Conservation (phyloP, 2,329 filamentous ascomycete genomes). For the Aspergillus pseudoterreus region DNA sequence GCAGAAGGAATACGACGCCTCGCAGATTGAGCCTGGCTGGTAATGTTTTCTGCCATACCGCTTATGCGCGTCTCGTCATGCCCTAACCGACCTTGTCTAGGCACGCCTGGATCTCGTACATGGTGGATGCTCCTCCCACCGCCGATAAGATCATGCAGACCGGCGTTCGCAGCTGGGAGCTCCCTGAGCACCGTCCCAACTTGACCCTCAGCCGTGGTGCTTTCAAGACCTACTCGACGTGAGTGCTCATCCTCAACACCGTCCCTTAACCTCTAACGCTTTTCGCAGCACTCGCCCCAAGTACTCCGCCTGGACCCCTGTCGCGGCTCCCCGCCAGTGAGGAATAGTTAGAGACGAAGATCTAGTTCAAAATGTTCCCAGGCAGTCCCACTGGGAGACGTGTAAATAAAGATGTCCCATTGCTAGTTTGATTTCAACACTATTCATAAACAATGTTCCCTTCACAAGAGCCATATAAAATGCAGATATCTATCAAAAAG, state of each 20-base stretch:
- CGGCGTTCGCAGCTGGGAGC: conserved; percentile 71
- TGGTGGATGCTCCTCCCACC: conserved; percentile 79
- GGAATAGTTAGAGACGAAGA: conserved; percentile 1
- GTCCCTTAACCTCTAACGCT: conserved; percentile 5
- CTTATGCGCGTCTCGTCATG: background rate
- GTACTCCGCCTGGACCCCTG: conserved; percentile 32
- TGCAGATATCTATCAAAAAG: conserved; percentile 11
- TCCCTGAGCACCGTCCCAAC: conserved; percentile 68
- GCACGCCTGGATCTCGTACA: conserved; percentile 97
- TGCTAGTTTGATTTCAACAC: conserved; percentile 20
- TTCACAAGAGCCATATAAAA: background rate
- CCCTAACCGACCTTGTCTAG: conserved; percentile 29
- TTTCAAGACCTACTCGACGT: conserved; percentile 96
- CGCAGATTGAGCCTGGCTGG: conserved; percentile 89
- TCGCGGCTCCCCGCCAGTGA: conserved; percentile 28
- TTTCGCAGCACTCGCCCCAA: conserved; percentile 29
- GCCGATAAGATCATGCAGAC: conserved; percentile 69
- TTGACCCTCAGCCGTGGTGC: conserved; percentile 72
- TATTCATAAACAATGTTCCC: conserved; percentile 8
- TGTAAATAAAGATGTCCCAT: conserved; percentile 37
- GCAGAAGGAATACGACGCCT: conserved; percentile 56
- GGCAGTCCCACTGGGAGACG: conserved; percentile 13
- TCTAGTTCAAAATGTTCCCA: background rate
- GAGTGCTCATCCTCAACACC: conserved; percentile 41
- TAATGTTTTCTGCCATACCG: conserved; percentile 27